Evolutionary conservation across 352 stramenopile species (phyloP).

Genomic region (Aphanomyces stellatus): DNA sequence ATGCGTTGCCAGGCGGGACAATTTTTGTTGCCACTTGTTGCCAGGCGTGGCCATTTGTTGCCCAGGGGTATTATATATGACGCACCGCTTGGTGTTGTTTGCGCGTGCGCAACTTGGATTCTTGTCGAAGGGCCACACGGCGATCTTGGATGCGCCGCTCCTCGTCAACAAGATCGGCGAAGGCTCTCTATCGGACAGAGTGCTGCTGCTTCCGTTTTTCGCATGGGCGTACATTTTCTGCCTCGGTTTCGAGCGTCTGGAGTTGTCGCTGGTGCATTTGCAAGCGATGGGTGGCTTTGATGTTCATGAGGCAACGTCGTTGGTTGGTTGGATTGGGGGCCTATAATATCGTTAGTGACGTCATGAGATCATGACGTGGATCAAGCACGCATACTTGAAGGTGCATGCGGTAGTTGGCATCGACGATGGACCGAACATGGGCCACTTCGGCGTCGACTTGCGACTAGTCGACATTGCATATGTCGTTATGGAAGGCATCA

Average conservation of each 20-base stretch:
- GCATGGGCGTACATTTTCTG: background rate
- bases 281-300: background rate
- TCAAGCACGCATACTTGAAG: background rate
- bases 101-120: background rate
- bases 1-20: too few relatives aligned
- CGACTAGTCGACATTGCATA: background rate
- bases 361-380: background rate
- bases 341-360: background rate
- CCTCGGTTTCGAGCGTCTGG: background rate
- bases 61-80: too few relatives aligned
- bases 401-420: background rate
- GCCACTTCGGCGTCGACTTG: background rate
- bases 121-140: background rate
- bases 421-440: background rate
- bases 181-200: background rate
- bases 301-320: background rate
- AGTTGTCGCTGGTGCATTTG: background rate
- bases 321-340: background rate
- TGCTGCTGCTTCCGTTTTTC: background rate
- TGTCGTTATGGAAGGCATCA: too few relatives aligned
- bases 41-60: too few relatives aligned
- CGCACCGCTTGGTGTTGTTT: conserved; percentile 1
- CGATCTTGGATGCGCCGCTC: background rate
- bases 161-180: background rate
- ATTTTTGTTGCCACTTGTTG: too few relatives aligned